Evolutionary conservation across 805 yeast species (phyloP), one percentile per base, ranked within the genome.

Genomic region (Ogataea populi-albae): DNA sequence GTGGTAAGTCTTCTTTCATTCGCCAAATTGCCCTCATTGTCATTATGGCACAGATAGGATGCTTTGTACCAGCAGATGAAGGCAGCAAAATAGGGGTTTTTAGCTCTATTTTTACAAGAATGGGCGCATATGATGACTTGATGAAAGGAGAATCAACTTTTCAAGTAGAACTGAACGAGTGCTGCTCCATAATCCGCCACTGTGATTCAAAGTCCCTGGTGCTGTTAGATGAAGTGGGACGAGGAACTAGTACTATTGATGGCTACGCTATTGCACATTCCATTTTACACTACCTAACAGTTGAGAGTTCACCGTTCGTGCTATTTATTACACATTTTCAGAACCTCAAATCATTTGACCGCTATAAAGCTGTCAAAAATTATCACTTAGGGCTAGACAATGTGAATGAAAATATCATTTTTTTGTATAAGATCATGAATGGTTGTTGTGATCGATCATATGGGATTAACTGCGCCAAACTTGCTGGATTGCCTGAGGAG

Each of bases 241-340:
- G 89, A 32, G 93, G 93, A 2, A 76, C 81, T 0, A 54, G 64
- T 15, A 78, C 88, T 0, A 59, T 63, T 34, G 96, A 89, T 57
- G 97, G 96, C 0, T 79, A 77, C 27, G 79, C 94, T 0, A 78
- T 88, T 20, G 95, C 96, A 0, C 75, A 78, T 54, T 66, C 94
- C 0, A 77, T 88, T 2, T 61, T 88, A 36, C 66, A 74, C 35
- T 79, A 82, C 47, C 71, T 84, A 41, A 57, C 75, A 55, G 50
- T 41, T 33, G 60, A 59, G 4, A 45, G 58, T 4, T 53, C 62
- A 16, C 81, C 89, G 0, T 63, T 84, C 38, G 73, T 83, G 0
- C 61, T 88, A 26, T 88, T 87, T 58, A 84, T 89, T 23, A 88
- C 97, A 0, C 97, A 88, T 59, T 88, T 79, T 50, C 88, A 89